These are phyloP conservation scores for Abortiporus biennis DNA, from an alignment of 1,284 basidiomycete species.

Conservation along the genomic window DNA sequence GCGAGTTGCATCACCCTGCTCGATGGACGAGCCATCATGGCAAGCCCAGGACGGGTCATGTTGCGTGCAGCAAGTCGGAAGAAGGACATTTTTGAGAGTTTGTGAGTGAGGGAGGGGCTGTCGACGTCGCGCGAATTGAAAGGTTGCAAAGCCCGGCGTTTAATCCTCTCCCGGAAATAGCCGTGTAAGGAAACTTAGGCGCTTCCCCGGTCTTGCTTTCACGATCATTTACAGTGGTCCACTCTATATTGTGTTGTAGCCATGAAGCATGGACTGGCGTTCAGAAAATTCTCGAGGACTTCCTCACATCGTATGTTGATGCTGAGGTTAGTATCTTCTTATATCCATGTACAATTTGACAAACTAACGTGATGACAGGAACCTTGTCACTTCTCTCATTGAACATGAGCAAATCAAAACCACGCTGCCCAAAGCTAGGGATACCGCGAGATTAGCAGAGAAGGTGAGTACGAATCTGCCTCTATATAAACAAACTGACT, in stretches of 20 bases:
- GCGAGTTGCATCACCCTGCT: constrained; percentile 35
- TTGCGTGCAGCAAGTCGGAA: constrained; percentile 33
- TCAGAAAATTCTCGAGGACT: constrained; percentile 83
- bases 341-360: not conserved
- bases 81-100: constrained; percentile 33
- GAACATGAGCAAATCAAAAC: constrained; percentile 97
- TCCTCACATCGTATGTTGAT: constrained; percentile 85
- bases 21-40: constrained; percentile 24
- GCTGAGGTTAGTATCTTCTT: constrained; percentile 54
- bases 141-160: not conserved
- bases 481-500: not conserved
- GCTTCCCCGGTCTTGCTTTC: not conserved
- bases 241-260: constrained; percentile 6
- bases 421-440: constrained; percentile 93
- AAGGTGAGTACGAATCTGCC: constrained; percentile 50
- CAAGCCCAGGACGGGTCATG: constrained; percentile 23
- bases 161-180: not conserved
- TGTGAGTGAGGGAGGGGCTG: not conserved
- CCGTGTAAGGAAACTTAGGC: not conserved
- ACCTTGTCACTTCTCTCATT: constrained; percentile 91
- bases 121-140: constrained; percentile 1
- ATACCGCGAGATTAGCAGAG: constrained; percentile 87
- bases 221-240: not conserved
- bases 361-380: constrained; percentile 42
- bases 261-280: constrained; percentile 92